These are phyloP conservation scores for Solanum acaule DNA, from an alignment of 257 asterid genomes.

Conservation along the genomic window DNA sequence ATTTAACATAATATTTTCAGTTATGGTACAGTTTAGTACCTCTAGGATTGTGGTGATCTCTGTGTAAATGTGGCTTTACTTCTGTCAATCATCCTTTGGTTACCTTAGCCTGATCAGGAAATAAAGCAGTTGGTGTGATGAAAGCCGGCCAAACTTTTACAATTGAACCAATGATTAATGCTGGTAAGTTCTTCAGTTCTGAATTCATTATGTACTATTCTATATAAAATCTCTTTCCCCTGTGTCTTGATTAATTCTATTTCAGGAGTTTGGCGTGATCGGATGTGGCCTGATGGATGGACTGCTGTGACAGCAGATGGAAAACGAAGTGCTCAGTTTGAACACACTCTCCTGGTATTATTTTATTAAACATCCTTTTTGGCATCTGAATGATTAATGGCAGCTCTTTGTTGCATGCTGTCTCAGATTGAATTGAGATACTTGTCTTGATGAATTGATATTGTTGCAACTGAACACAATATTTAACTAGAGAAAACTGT, in stretches of 20 bases:
- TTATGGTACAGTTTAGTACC: neutral
- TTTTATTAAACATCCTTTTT: neutral
- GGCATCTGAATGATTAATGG: neutral
- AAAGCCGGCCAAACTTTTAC: conserved; percentile 95
- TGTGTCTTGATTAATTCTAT: neutral
- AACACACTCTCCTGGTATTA: conserved; percentile 82
- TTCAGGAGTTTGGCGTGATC: conserved; percentile 89
- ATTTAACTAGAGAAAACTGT: neutral
- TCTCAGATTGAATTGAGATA: neutral
- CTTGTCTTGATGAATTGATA: neutral
- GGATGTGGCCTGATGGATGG: conserved; percentile 99
- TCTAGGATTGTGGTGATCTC: neutral
- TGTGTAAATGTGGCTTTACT: neutral
- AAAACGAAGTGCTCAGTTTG: conserved; percentile 93
- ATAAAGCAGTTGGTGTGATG: conserved; percentile 96
- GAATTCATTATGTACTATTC: neutral
- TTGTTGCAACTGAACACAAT: neutral
- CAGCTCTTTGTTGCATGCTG: neutral
- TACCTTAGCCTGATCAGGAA: conserved; percentile 71
- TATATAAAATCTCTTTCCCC: neutral
- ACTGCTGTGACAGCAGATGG: conserved; percentile 93
- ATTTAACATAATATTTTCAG: neutral
- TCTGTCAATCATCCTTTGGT: neutral
- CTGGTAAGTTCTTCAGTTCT: conserved; percentile 31
- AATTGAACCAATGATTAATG: conserved; percentile 92